Base-by-base conservation (phyloP, 768 basidiomycete genomes). In the Mycena latifolia region DNA sequence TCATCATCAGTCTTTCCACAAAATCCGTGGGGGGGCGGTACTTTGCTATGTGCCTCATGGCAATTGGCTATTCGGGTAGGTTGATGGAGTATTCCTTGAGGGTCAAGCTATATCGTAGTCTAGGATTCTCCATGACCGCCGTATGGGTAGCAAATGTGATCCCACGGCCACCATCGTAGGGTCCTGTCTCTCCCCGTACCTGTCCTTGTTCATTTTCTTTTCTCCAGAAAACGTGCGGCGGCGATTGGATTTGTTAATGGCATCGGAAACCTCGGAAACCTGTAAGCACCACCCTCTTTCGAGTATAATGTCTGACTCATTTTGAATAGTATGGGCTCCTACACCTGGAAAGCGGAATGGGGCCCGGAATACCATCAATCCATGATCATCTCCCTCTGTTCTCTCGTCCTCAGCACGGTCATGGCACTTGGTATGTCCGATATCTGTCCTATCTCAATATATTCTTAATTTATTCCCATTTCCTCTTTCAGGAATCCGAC, bases 181-280 rank as follows among this genome's bases (percentile, higher is more conserved):
- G 58, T 10, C 33, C 15, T 28, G 4, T 24, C 28, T 5, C n/a
- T 35, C 33, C 2, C 33, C 33, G 33, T 24, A 20, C 9, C 7
- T 12, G 3, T 5, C 9, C 31, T 39, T 6, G 24, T 28, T 51
- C 24, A 12, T 17, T 28, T 31, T 39, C 22, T 35, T 14, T 25
- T n/a, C 6, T 61, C 35, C 47, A 84, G 83, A 20, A 85, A 84
- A 74, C 79, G 82, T 25, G 82, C 82, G 17, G 89, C 84, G 6
- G 88, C 86, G 0, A 89, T 90, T 29, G 89, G 84, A 1, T 80
- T 91, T 48, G 87, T 89, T 5, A 89, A 89, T 63, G 89, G 89
- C 2, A 56, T 74, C 22, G 88, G 84, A 25, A 88, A 86, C 65
- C 71, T 89, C 5, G 88, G 88, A 11, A 85, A 83, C 66, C 56